Evolutionary conservation across 352 stramenopile genomes (phyloP), one percentile per base, ranked within the genome.

Genomic region (Phytopythium cucurbitacearum): DNA sequence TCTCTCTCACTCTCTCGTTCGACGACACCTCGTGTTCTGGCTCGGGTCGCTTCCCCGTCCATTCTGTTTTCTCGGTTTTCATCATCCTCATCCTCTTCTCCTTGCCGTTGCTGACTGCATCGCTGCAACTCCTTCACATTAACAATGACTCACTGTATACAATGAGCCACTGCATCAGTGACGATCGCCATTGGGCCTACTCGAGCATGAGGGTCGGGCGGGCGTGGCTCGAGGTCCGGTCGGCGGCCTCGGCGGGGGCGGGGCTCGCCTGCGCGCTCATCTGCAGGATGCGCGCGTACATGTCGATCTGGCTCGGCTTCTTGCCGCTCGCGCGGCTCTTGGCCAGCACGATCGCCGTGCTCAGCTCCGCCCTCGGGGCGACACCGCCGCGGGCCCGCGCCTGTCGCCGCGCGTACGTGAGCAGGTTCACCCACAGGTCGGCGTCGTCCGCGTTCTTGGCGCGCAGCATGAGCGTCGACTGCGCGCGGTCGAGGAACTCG

Each of bases 371-470:
- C 50, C 21, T 38, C 34, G 47, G 28, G 28, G 7, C 4, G 45
- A 40, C 5, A 39, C 11, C 16, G 61, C 13, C 15, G 21, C 16
- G 21, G 67, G 62, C 7, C 33, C 59, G 53, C 28, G 74, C 71
- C 32, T 83, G 60, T 37, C 80, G 72, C 57, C 82, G 78, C 15
- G 78, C 69, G 34, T 87, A 85, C 47, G 80, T 71, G 36, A 93
- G 58, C 58, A 93, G 47, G 32, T 85, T 86, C n/a, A 89, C 64
- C 82, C 82, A 93, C 37, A 89, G 55, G 43, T 84, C 76, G 21
- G 76, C 67, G 41, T 91, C 80, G 32, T 86, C 66, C 0, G 67
- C 42, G 10, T 41, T 54, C 49, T 87, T 91, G 10, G 78, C 70
- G 32, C 82, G 80, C 53, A 93, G 59, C 35, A 91, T 59, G 64